Base-by-base conservation (phyloP, 2,329 filamentous ascomycete species). In the Proliferodiscus dingleyae region DNA sequence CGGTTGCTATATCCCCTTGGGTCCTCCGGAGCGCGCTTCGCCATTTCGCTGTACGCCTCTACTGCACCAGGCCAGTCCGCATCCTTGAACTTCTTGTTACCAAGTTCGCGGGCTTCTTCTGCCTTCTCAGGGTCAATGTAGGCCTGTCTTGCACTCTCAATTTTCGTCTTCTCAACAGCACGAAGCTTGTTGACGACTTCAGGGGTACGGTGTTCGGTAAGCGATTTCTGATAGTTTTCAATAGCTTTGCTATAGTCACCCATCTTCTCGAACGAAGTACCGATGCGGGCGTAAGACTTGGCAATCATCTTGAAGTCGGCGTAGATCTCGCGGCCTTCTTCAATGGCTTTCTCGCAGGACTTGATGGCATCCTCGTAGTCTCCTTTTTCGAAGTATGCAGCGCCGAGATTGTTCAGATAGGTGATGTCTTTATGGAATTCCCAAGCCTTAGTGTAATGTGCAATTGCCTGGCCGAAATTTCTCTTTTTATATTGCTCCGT, bases 401-500 rank as follows among this genome's bases (percentile, higher is more conserved):
- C 93, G 49, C 89, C 89, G 24, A 95, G 78, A 70, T 98, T 98
- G 73, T 94, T 98, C 49, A 97, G 77, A 70, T 98, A 98, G 13
- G 91, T 93, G 62, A 98, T 95, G 62, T 98, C 93, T 75, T 96
- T 93, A 79, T 88, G 77, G 30, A 87, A 69, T 49, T 95, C 90
- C 93, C 93, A 98, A 0, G 93, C 93, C 67, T 95, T 94, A 65
- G 68, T 79, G 75, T 98, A 98, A 72, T 98, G 89, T 64, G 83
- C 81, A 61, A 98, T 96, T 41, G 93, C 93, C 63, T 86, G 82
- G 61, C 97, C 93, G 57, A 98, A 96, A 64, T 96, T 83, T 58
- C 89, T 85, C 80, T 97, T 97, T 83, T 98, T 98, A 78, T 98
- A 98, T 67, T 85, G 84, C 59, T 93, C 89, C 11, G 91, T 98